phyloP scores from a whole-genome alignment of 2,329 filamentous ascomycete species.

The Fonsecaea pedrosoi region DNA sequence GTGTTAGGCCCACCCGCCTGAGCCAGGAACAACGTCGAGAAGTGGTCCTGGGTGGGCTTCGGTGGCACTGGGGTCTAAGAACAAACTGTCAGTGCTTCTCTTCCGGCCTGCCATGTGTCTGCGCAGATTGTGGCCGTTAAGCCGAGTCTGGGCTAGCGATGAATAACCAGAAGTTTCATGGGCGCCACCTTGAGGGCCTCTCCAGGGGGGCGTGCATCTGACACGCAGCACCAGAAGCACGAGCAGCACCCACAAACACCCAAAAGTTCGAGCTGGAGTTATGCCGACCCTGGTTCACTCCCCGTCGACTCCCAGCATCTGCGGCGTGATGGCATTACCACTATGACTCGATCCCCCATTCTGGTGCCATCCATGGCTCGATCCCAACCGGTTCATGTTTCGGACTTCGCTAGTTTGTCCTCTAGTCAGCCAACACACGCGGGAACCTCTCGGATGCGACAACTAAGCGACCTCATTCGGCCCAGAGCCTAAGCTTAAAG shows the following conservation, averaged over 20 bases:
- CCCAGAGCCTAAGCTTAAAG: slow-evolving; percentile 7
- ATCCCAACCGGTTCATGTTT: slow-evolving; percentile 27
- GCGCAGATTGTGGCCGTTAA: slow-evolving; percentile 6
- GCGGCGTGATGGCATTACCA: background rate
- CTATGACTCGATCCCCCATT: background rate
- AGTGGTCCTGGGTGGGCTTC: slow-evolving; percentile 8
- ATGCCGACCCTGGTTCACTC: background rate
- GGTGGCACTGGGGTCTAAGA: slow-evolving; percentile 18
- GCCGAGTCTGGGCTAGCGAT: slow-evolving; percentile 21
- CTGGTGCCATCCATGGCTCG: slow-evolving; percentile 3
- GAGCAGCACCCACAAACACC: background rate
- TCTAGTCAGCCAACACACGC: slow-evolving; percentile 19
- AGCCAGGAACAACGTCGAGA: slow-evolving; percentile 16
- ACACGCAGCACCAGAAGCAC: background rate
- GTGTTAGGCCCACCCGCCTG: slow-evolving; percentile 5
- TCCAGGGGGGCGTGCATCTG: slow-evolving; percentile 9
- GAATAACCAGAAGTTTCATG: slow-evolving; percentile 20
- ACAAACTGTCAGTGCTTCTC: slow-evolving; percentile 6
- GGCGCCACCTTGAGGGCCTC: background rate
- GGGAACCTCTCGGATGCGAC: slow-evolving; percentile 11
- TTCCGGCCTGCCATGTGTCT: slow-evolving; percentile 24
- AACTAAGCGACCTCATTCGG: slow-evolving; percentile 17
- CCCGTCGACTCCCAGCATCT: background rate
- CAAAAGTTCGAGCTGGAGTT: background rate
- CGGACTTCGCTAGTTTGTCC: slow-evolving; percentile 31